Conservation (phyloP, 2,329 filamentous ascomycete genomes). For the Neofusicoccum parvum region DNA sequence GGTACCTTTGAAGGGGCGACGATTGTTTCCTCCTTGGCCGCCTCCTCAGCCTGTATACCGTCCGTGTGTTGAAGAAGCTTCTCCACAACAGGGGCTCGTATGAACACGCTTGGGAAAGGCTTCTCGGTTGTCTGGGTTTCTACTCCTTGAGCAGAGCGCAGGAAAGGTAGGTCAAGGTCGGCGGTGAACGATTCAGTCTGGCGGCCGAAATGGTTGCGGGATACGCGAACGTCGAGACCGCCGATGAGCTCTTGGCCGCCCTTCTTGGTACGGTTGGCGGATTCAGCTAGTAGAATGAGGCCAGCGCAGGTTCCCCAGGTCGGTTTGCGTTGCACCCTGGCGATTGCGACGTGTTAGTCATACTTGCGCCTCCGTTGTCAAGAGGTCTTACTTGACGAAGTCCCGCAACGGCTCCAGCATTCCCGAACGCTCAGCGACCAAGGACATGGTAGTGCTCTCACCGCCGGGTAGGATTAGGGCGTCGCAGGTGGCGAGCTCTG, state of each 20-base stretch:
- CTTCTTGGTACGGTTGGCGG: conserved; percentile 84
- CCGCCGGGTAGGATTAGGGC: conserved; percentile 90
- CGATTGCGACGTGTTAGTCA: conserved; percentile 20
- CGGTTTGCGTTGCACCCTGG: conserved; percentile 72
- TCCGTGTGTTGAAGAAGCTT: conserved; percentile 63
- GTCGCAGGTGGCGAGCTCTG: conserved; percentile 72
- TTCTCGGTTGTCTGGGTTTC: conserved; percentile 29
- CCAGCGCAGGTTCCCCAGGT: conserved; percentile 97
- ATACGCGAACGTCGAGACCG: conserved; percentile 85
- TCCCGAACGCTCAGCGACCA: conserved; percentile 79
- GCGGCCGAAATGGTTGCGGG: conserved; percentile 91
- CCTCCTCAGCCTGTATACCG: conserved; percentile 56
- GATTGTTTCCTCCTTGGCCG: conserved; percentile 52
- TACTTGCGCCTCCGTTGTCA: background rate
- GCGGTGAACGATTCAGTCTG: conserved; percentile 91
- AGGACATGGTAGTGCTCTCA: conserved; percentile 90
- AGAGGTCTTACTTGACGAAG: conserved; percentile 77
- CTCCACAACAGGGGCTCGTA: conserved; percentile 91
- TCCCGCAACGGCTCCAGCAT: conserved; percentile 81
- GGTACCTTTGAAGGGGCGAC: conserved; percentile 59
- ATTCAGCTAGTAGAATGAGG: conserved; percentile 84
- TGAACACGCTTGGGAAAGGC: conserved; percentile 86
- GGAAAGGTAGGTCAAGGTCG: conserved; percentile 71
- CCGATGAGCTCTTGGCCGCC: conserved; percentile 93
- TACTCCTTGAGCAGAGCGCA: conserved; percentile 43